phyloP scores from a whole-genome alignment of 331 rosid species.

The Cydonia oblonga region DNA sequence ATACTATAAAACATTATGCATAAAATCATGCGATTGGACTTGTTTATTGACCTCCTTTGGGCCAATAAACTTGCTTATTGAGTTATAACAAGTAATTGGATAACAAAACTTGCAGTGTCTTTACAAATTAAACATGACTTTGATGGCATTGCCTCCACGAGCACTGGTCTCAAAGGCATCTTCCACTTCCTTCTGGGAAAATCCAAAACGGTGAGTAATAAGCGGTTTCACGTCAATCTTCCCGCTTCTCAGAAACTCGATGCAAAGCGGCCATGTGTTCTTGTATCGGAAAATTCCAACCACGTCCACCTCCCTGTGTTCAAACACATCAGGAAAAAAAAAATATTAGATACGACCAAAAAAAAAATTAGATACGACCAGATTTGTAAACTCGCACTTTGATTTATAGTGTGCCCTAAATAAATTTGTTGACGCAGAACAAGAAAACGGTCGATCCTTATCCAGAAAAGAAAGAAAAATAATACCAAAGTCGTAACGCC shows the following conservation, averaged over 20 bases:
- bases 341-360: background rate
- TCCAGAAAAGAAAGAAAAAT: background rate
- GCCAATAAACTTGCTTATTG: background rate
- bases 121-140: constrained; percentile 89
- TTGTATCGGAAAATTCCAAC: constrained; percentile 78
- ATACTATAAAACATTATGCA: background rate
- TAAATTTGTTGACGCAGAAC: background rate
- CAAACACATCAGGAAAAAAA: background rate
- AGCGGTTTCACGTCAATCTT: constrained; percentile 81
- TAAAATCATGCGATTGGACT: background rate
- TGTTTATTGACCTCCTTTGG: background rate
- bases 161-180: constrained; percentile 92
- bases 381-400: background rate
- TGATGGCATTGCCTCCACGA: constrained; percentile 80
- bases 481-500: background rate
- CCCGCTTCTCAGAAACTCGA: constrained; percentile 72
- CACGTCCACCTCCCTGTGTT: constrained; percentile 72
- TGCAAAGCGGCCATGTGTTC: constrained; percentile 91
- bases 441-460: background rate
- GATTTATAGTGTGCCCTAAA: background rate
- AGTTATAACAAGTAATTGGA: background rate
- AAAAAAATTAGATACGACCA: background rate
- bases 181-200: constrained; percentile 80
- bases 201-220: constrained; percentile 79
- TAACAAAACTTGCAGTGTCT: background rate